Evolutionary conservation across 2,329 filamentous ascomycete species (phyloP).

Genomic region (Venturiaceae sp.): DNA sequence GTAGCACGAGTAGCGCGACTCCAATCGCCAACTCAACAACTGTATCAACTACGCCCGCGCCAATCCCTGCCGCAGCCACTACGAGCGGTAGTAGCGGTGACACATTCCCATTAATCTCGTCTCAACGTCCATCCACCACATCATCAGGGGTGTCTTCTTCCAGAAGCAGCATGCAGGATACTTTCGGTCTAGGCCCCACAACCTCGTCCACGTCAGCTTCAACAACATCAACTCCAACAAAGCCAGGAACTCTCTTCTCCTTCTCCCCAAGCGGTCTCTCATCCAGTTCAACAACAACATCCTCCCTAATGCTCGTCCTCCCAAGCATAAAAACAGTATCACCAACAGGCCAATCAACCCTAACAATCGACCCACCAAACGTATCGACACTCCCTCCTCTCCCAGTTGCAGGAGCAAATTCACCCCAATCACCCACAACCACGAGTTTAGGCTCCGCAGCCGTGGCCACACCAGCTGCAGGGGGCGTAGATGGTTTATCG

Average conservation of each 20-base stretch:
- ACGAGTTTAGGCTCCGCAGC: not conserved
- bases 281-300: not conserved
- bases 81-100: not conserved
- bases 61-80: not conserved
- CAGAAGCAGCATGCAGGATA: not conserved
- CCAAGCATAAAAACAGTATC: not conserved
- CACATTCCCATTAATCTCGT: constrained; percentile 2
- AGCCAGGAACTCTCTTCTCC: not conserved
- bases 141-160: not conserved
- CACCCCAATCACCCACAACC: no score
- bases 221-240: not conserved
- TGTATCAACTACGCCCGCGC: not conserved
- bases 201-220: not conserved
- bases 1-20: not conserved
- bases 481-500: not conserved
- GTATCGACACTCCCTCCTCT: not conserved
- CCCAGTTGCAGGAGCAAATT: not conserved
- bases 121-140: not conserved
- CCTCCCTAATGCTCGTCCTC: not conserved
- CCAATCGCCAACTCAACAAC: not conserved
- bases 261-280: not conserved
- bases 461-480: not conserved
- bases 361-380: not conserved
- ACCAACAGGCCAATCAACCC: not conserved
- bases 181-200: not conserved